phyloP scores from a whole-genome alignment of 2,329 filamentous ascomycete species.

The Penicillium concentricum region DNA sequence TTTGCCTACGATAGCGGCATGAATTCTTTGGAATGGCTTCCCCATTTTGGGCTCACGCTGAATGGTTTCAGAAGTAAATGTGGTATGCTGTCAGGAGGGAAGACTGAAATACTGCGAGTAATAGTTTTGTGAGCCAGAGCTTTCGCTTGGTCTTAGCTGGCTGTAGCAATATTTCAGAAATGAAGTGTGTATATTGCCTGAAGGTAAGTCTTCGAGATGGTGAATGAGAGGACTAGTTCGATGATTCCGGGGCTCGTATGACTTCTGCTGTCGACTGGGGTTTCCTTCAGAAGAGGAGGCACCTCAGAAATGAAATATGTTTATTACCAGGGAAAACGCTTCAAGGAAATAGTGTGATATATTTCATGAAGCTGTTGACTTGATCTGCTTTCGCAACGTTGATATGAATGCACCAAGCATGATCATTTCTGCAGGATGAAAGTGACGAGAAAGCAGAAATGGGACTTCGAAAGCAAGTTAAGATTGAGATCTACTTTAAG shows the following conservation, averaged over 20 bases:
- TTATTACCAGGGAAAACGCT: background rate
- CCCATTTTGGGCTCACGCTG: conserved; percentile 32
- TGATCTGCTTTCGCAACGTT: background rate
- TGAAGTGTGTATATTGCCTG: background rate
- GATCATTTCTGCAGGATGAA: no score
- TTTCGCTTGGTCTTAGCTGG: background rate
- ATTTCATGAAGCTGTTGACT: background rate
- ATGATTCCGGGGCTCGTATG: background rate
- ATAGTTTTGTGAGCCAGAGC: background rate
- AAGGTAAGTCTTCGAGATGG: background rate
- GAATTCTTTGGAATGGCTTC: conserved; percentile 51
- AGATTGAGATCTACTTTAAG: background rate
- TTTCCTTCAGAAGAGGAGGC: background rate
- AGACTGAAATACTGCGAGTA: background rate
- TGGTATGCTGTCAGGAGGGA: background rate
- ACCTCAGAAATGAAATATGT: background rate
- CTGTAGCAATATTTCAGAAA: background rate
- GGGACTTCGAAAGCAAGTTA: background rate
- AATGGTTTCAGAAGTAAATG: background rate
- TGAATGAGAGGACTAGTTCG: background rate
- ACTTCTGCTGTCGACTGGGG: background rate
- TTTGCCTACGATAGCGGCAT: conserved; percentile 59
- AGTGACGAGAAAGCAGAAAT: background rate
- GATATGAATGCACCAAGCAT: background rate
- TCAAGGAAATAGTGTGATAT: background rate